Evolutionary conservation across 1,284 basidiomycete species (phyloP).

Genomic region (Apiotrichum montevideense): DNA sequence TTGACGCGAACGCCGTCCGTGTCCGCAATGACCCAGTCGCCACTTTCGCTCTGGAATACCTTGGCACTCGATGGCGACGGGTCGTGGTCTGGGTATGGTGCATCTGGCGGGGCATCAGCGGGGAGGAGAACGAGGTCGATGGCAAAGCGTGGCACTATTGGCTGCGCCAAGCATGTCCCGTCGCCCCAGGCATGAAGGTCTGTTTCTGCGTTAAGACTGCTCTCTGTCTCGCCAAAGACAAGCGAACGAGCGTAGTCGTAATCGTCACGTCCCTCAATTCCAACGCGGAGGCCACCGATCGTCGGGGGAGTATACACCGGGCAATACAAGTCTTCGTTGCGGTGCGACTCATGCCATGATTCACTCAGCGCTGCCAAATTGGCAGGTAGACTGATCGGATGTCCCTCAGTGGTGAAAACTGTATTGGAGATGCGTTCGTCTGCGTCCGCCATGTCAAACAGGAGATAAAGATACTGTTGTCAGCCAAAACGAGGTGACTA

Average conservation of each 20-base stretch:
- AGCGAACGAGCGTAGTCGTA: constrained; percentile 69
- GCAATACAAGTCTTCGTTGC: constrained; percentile 63
- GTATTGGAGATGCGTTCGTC: constrained; percentile 51
- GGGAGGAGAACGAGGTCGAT: constrained; percentile 68
- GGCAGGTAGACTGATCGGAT: constrained; percentile 65
- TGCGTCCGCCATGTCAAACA: constrained; percentile 75
- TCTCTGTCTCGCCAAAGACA: constrained; percentile 47
- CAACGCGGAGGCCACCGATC: constrained; percentile 54
- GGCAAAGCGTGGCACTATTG: constrained; percentile 59
- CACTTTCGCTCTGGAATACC: constrained; percentile 53
- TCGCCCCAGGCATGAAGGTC: constrained; percentile 55
- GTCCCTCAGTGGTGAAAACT: constrained; percentile 89
- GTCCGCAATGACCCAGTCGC: constrained; percentile 64
- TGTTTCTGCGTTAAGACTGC: constrained; percentile 18
- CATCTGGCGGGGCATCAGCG: constrained; percentile 43
- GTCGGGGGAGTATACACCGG: constrained; percentile 58
- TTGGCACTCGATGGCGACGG: constrained; percentile 62
- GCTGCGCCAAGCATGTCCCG: constrained; percentile 60
- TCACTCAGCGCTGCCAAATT: constrained; percentile 56
- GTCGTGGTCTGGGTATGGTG: constrained; percentile 59
- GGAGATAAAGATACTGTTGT: constrained; percentile 73
- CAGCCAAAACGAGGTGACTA: too few relatives aligned
- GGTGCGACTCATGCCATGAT: constrained; percentile 47
- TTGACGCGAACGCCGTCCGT: constrained; percentile 63
- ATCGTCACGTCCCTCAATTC: constrained; percentile 66